Conservation (phyloP, 2,329 filamentous ascomycete species). For the Paraphaeosphaeria minitans region DNA sequence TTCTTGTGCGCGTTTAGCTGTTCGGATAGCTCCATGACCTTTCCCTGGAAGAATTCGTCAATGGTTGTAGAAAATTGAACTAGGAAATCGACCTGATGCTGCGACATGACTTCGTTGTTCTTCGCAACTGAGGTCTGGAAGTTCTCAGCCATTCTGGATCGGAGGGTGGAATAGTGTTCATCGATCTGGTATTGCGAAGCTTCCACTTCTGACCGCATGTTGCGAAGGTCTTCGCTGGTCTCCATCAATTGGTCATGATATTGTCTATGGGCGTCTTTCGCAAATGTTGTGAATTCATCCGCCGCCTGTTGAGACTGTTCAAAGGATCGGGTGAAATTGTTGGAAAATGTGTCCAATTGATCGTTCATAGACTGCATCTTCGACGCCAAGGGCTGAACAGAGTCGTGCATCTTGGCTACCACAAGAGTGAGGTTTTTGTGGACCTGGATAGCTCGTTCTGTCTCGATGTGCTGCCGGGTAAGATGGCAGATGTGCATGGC, state of each 20-base stretch:
- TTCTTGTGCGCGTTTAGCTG: conserved; percentile 6
- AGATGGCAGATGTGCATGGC: conserved; percentile 67
- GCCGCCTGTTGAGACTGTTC: conserved; percentile 1
- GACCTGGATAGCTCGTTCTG: conserved; percentile 49
- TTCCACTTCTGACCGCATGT: conserved; percentile 4
- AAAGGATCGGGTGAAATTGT: not conserved
- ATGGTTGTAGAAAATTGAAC: conserved; percentile 4
- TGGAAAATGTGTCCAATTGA: not conserved
- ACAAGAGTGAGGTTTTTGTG: conserved; percentile 42
- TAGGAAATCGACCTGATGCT: conserved; percentile 6
- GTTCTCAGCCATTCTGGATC: conserved; percentile 1
- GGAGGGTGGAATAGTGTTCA: not conserved
- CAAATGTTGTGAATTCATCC: not conserved
- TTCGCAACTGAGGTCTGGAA: conserved; percentile 9
- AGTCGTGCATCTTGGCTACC: conserved; percentile 11
- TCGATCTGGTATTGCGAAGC: conserved; percentile 1
- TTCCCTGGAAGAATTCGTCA: not conserved
- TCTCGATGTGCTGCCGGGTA: conserved; percentile 62
- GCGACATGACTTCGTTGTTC: not conserved
- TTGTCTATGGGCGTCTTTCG: not conserved
- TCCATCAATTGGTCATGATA: not conserved
- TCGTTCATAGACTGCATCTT: conserved; percentile 6
- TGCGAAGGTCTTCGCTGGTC: conserved; percentile 1
- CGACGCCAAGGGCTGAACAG: not conserved
- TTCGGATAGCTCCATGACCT: conserved; percentile 9